Evolutionary conservation across 345 rosid species (phyloP), one percentile per base, ranked within the genome.

Genomic region (Schrenkiella parvula): DNA sequence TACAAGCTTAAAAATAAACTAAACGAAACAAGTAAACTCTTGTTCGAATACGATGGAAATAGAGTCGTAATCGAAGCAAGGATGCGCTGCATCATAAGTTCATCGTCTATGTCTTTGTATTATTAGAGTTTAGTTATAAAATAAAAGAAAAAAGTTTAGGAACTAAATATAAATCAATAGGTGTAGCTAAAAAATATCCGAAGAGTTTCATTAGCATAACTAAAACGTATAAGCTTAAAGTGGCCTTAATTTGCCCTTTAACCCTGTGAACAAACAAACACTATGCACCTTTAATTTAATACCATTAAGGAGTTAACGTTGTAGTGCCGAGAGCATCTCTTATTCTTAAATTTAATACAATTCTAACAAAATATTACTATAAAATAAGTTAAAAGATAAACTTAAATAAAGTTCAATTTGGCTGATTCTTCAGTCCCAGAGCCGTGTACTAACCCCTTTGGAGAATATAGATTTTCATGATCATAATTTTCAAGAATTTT

Each of bases 291-390:
- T 61, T 68, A n/a, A n/a, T n/a, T 60, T 21, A 42, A 25, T 43
- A 75, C 68, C 60, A 60, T 60, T 52, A 42, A 54, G 29, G 32
- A 59, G 17, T 53, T 62, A 53, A 63, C 26, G 50, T 47, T 57
- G 19, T 78, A 78, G 86, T 85, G 89, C 77, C 66, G 65, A 66
- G 79, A 84, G 92, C 84, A 87, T 84, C 76, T 76, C 58, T 78
- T 4, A 35, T 77, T 69, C 61, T 44, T 44, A 61, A 67, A 61
- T 56, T 42, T 7, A 18, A 62, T 34, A 25, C 61, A 61, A 18
- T 53, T 31, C 5, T 3, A 50, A 66, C n/a, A 48, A 25, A 46
- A 25, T 26, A 25, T 13, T 48, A 31, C 8, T 31, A 57, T 74
- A 47, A 34, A 35, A 26, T 13, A 61, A 15, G 44, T 60, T 42